phyloP scores from a whole-genome alignment of 2,329 filamentous ascomycete genomes.

The Aspergillus alliaceus region DNA sequence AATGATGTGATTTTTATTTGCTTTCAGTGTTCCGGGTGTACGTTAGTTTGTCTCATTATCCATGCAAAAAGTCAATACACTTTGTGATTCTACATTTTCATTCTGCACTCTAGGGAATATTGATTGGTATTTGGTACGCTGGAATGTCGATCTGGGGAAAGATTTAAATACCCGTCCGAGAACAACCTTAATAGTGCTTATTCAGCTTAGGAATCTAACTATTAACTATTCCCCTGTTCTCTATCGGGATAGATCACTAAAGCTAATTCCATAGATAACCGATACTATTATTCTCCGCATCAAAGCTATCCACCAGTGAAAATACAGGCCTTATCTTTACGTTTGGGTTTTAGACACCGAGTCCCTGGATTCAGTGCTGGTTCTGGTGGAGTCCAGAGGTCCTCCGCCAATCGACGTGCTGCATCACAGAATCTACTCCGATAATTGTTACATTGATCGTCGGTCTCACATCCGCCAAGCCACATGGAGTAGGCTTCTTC shows the following conservation, averaged over 20 bases:
- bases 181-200: too few species aligned
- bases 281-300: too few species aligned
- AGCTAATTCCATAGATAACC: too few species aligned
- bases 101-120: too few species aligned
- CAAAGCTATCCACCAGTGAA: too few species aligned
- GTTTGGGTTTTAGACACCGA: not conserved
- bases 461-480: not conserved
- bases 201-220: too few species aligned
- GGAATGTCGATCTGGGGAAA: too few species aligned
- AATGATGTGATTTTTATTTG: not conserved
- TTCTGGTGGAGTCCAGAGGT: not conserved
- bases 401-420: not conserved
- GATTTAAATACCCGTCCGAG: too few species aligned
- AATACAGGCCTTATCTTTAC: not conserved
- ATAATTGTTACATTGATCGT: conserved; percentile 16
- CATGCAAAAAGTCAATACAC: not conserved
- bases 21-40: not conserved
- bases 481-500: not conserved
- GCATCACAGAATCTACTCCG: not conserved
- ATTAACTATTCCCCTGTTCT: too few species aligned
- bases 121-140: too few species aligned
- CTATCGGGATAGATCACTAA: too few species aligned
- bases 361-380: not conserved
- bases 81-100: too few species aligned
- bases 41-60: not conserved